These are phyloP conservation scores for Heterobasidion irregulare DNA, from an alignment of 1,284 basidiomycete genomes.

Conservation along the genomic window DNA sequence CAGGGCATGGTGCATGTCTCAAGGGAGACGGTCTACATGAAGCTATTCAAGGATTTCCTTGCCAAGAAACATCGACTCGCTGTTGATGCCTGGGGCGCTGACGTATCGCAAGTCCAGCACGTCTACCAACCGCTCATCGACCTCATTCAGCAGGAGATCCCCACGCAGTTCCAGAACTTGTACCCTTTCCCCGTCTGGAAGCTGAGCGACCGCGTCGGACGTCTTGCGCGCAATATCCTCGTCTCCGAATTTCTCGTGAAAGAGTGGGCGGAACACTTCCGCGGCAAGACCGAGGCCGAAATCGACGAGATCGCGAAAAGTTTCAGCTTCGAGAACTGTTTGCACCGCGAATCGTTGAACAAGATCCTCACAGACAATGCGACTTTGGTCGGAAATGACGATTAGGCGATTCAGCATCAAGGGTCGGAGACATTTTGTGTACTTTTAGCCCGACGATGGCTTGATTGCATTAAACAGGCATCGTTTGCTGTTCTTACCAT, in stretches of 20 bases:
- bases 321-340: constrained; percentile 53
- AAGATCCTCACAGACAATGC: constrained; percentile 34
- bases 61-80: constrained; percentile 55
- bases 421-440: background rate
- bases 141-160: constrained; percentile 41
- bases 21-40: constrained; percentile 62
- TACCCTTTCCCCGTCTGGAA: constrained; percentile 48
- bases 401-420: background rate
- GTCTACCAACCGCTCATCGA: constrained; percentile 51
- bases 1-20: constrained; percentile 76
- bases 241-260: constrained; percentile 55
- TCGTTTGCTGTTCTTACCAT: too few relatives aligned
- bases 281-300: constrained; percentile 43
- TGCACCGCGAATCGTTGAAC: constrained; percentile 40
- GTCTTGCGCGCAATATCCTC: constrained; percentile 53
- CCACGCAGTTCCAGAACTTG: constrained; percentile 30
- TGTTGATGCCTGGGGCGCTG: constrained; percentile 58
- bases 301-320: constrained; percentile 53
- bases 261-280: constrained; percentile 61
- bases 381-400: background rate
- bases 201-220: constrained; percentile 33
- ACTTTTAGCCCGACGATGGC: background rate
- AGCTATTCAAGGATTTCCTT: constrained; percentile 53
- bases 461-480: background rate
- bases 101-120: constrained; percentile 35